Evolutionary conservation across 1,284 basidiomycete genomes (phyloP).

Genomic region (Pyrrhoderma lamaoense): DNA sequence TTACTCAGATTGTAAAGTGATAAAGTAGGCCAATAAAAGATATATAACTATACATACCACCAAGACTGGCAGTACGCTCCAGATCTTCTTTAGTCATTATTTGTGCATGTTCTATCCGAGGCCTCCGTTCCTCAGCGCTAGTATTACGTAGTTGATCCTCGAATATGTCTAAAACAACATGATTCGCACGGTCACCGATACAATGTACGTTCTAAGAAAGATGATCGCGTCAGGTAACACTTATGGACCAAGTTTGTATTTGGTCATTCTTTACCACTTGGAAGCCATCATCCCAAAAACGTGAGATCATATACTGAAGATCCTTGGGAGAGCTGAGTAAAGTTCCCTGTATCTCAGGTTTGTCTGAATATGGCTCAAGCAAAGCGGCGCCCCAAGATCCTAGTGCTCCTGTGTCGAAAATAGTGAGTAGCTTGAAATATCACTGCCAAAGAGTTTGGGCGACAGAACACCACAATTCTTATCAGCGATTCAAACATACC

Average conservation of each 20-base stretch:
- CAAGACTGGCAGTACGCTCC: conserved; percentile 35
- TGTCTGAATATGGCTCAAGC: conserved; percentile 78
- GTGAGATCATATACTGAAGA: conserved; percentile 48
- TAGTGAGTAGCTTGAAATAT: background rate
- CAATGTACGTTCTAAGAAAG: conserved; percentile 74
- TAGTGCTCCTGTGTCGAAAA: conserved; percentile 57
- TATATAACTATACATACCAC: conserved; percentile 27
- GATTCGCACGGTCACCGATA: conserved; percentile 87
- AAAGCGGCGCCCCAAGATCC: conserved; percentile 91
- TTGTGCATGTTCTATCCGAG: conserved; percentile 48
- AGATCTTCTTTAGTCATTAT: conserved; percentile 39
- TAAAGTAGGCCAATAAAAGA: background rate
- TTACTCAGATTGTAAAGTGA: background rate
- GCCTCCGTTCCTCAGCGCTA: conserved; percentile 25
- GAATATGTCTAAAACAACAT: conserved; percentile 73
- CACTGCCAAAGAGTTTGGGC: background rate
- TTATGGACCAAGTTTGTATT: conserved; percentile 7
- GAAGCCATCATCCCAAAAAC: conserved; percentile 63
- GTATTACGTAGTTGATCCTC: conserved; percentile 39
- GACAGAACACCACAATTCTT: background rate
- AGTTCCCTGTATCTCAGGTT: conserved; percentile 61
- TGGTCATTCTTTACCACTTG: conserved; percentile 53
- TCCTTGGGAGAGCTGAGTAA: conserved; percentile 51
- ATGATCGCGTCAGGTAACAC: too few species aligned
- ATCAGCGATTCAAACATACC: conserved; percentile 34